Percentiles rank a stretch among this genome's conserved stretches.
Evolutionary conservation across 192 early-diverging fungal species (phyloP).

Genomic region (Irineochytrium annulatum): DNA sequence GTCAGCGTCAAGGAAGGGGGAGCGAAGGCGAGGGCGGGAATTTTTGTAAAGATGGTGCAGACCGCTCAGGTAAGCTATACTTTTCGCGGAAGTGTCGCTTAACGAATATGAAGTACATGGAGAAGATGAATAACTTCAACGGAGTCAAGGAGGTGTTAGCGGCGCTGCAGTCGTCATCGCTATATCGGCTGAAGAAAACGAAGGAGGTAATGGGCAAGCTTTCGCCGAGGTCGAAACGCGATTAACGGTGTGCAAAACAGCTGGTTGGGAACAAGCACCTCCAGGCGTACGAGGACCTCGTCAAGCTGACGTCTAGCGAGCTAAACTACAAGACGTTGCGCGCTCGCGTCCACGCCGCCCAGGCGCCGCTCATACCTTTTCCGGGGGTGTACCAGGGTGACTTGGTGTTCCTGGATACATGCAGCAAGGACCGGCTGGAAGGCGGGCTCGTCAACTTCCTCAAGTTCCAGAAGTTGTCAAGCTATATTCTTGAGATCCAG

Average conservation of each 20-base stretch:
- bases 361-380: conserved; percentile 57
- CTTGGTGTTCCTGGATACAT: conserved; percentile 52
- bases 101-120: conserved; percentile 23
- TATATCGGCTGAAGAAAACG: conserved; percentile 55
- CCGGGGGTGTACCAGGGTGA: conserved; percentile 59
- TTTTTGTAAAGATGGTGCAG: conserved; percentile 43
- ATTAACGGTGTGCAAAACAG: background rate
- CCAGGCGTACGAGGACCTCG: conserved; percentile 42
- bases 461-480: conserved; percentile 51
- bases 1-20: conserved; percentile 43
- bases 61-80: conserved; percentile 31
- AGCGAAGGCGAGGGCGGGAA: conserved; percentile 34
- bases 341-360: conserved; percentile 40
- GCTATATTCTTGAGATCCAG: conserved; percentile 50
- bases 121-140: conserved; percentile 55
- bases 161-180: conserved; percentile 46
- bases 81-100: background rate
- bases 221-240: conserved; percentile 1
- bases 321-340: conserved; percentile 55
- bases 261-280: conserved; percentile 41
- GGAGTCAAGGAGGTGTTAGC: conserved; percentile 56
- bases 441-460: conserved; percentile 50
- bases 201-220: conserved; percentile 31
- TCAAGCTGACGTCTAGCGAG: conserved; percentile 43
- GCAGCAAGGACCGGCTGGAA: conserved; percentile 46